Conservation (phyloP, 208 protist genomes). For the Leishmania gerbilli region DNA sequence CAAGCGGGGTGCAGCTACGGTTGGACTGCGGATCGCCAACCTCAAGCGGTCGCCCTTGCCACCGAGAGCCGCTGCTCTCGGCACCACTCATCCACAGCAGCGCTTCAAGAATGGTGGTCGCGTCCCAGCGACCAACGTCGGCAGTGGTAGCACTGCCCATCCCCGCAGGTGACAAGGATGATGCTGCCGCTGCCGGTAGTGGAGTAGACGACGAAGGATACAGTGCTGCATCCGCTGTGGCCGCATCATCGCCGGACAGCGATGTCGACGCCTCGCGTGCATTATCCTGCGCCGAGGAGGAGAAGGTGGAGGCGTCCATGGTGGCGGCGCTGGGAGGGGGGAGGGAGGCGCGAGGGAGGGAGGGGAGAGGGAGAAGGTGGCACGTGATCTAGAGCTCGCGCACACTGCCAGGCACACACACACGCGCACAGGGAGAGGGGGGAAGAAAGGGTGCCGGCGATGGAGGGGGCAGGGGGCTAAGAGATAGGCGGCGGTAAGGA, state of each 20-base stretch:
- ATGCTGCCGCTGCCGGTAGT: not conserved
- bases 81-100: constrained; percentile 19
- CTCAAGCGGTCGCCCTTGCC: not conserved
- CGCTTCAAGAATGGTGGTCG: constrained; percentile 12
- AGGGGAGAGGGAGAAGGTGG: not conserved
- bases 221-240: not conserved
- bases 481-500: no score
- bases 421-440: not conserved
- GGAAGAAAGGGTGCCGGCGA: not conserved
- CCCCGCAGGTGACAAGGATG: not conserved
- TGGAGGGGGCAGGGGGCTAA: no score
- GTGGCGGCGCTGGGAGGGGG: not conserved
- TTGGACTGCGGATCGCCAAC: not conserved
- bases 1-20: not conserved
- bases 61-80: not conserved
- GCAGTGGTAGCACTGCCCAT: not conserved
- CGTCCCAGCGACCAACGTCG: not conserved
- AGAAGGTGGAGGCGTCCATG: not conserved
- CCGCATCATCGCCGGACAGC: not conserved
- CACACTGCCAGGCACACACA: not conserved
- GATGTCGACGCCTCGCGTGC: not conserved
- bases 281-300: not conserved
- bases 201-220: not conserved
- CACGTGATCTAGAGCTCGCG: not conserved
- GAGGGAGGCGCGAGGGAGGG: not conserved